phyloP scores from a whole-genome alignment of 345 rosid species.

The Excoecaria agallocha region DNA sequence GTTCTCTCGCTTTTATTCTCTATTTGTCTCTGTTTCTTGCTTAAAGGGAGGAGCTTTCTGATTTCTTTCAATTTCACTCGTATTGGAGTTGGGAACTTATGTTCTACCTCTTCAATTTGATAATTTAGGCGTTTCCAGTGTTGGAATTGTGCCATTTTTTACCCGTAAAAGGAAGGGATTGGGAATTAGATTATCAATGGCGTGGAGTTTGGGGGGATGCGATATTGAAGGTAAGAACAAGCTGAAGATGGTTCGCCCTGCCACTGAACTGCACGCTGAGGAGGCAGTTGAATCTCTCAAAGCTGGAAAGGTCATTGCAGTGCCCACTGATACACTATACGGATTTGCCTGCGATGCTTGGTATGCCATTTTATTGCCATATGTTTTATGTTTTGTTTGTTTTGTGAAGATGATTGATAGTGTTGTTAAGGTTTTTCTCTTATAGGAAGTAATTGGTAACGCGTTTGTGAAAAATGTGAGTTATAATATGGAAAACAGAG shows the following conservation, averaged over 20 bases:
- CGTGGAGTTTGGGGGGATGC: constrained; percentile 36
- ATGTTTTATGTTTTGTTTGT: neutral
- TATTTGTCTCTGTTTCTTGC: neutral
- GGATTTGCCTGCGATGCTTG: constrained; percentile 99
- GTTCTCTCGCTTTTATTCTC: neutral
- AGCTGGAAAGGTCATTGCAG: constrained; percentile 77
- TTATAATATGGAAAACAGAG: neutral
- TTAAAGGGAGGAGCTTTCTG: neutral
- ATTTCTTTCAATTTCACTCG: neutral
- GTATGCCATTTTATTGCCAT: constrained; percentile 32
- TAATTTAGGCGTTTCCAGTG: constrained; percentile 39
- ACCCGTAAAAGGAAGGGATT: constrained; percentile 31
- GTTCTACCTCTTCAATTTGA: neutral
- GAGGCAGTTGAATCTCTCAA: constrained; percentile 75
- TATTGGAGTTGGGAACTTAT: neutral
- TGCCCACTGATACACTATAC: constrained; percentile 88
- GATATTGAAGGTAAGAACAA: constrained; percentile 32
- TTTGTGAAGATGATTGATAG: neutral
- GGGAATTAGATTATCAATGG: constrained; percentile 40
- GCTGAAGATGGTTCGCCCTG: constrained; percentile 50
- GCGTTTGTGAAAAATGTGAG: neutral
- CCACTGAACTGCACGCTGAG: constrained; percentile 47
- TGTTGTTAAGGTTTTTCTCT: neutral
- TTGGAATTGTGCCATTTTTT: constrained; percentile 32
- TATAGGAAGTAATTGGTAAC: neutral